phyloP scores from a whole-genome alignment of 2,329 filamentous ascomycete species.

The Thermothelomyces thermophilus region DNA sequence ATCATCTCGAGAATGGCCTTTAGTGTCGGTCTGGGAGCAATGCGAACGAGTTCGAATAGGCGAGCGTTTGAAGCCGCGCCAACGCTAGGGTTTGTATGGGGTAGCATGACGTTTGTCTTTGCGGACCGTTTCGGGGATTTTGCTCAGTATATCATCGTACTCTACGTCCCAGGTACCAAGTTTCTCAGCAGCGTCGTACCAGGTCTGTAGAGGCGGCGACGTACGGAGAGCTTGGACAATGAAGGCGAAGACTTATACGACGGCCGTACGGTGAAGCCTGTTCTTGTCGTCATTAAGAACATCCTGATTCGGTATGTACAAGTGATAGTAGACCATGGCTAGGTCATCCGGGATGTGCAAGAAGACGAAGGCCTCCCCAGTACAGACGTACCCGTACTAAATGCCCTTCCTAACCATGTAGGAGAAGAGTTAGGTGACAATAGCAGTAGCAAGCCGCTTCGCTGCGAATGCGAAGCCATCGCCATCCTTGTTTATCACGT shows the following conservation, averaged over 20 bases:
- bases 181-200: conserved; percentile 27
- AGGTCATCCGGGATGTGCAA: conserved; percentile 32
- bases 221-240: conserved; percentile 30
- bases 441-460: conserved; percentile 30
- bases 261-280: conserved; percentile 32
- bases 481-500: conserved; percentile 31
- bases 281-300: conserved; percentile 30
- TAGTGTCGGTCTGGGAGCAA: conserved; percentile 15
- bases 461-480: conserved; percentile 28
- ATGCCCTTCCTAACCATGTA: conserved; percentile 34
- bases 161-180: conserved; percentile 33
- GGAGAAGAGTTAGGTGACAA: conserved; percentile 36
- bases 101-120: conserved; percentile 20
- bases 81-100: conserved; percentile 26
- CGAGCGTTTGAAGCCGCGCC: conserved; percentile 28
- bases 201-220: conserved; percentile 26
- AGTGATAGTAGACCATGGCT: conserved; percentile 29
- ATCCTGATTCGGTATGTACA: conserved; percentile 32
- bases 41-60: conserved; percentile 28
- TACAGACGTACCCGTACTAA: conserved; percentile 32
- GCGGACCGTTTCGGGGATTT: conserved; percentile 23
- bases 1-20: conserved; percentile 6
- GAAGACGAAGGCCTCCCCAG: conserved; percentile 31
- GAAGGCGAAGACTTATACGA: conserved; percentile 35
- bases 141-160: conserved; percentile 28